These are phyloP conservation scores for Haplographium delicatum DNA, from an alignment of 495 filamentous ascomycete genomes.

Conservation along the genomic window DNA sequence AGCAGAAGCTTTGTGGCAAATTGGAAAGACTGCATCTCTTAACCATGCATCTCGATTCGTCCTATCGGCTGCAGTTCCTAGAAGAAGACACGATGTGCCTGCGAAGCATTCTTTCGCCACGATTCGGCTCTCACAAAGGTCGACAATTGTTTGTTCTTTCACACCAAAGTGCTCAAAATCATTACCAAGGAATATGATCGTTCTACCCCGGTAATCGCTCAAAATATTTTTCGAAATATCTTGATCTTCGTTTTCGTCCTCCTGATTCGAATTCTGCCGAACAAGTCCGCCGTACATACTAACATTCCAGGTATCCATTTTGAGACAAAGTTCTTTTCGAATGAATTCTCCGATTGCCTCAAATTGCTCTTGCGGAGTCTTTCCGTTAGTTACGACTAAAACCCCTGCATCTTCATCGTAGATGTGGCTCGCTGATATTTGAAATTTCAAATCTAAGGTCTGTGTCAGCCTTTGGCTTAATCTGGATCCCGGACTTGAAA, in stretches of 20 bases:
- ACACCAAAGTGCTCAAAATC: constrained; percentile 10
- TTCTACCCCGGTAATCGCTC: not conserved
- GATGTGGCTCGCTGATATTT: constrained; percentile 6
- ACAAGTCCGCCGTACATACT: constrained; percentile 6
- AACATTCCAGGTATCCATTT: constrained; percentile 15
- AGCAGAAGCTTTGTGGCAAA: constrained; percentile 3
- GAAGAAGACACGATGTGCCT: constrained; percentile 10
- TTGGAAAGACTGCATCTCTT: constrained; percentile 5
- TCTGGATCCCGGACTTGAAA: constrained; percentile 8
- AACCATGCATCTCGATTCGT: constrained; percentile 5
- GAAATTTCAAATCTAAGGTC: constrained; percentile 7
- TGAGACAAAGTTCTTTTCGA: constrained; percentile 7
- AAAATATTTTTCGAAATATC: constrained; percentile 4
- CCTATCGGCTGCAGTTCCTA: constrained; percentile 4
- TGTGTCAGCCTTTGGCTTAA: constrained; percentile 3
- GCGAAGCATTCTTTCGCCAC: constrained; percentile 8
- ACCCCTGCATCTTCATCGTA: constrained; percentile 10
- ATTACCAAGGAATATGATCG: constrained; percentile 15
- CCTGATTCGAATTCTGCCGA: constrained; percentile 5
- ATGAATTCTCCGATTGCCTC: constrained; percentile 12
- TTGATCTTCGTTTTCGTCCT: constrained; percentile 2
- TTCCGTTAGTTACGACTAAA: constrained; percentile 7
- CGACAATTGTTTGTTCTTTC: constrained; percentile 8
- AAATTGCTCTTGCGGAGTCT: constrained; percentile 5
- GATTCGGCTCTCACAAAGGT: constrained; percentile 9